Evolutionary conservation across 306 rosid genomes (phyloP).

Genomic region (Acacia melanoxylon): DNA sequence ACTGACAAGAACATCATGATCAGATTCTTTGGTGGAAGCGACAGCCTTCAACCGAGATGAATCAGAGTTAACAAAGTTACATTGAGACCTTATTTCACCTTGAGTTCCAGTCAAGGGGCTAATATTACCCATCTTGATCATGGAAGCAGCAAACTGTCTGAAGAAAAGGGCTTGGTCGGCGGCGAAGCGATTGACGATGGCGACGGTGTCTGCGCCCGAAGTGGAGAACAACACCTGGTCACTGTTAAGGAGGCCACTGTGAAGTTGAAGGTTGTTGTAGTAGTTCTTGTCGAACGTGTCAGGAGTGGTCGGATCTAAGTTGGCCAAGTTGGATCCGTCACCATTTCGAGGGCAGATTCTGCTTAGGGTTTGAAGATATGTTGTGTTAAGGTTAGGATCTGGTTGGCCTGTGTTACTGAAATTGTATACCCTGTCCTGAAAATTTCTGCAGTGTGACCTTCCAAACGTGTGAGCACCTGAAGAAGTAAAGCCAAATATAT

Average conservation of each 20-base stretch:
- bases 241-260: conserved; percentile 38
- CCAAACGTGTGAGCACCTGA: conserved; percentile 52
- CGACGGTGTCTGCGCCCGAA: conserved; percentile 34
- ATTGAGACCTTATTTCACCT: conserved; percentile 39
- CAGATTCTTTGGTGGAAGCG: conserved; percentile 7
- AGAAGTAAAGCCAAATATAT: not conserved
- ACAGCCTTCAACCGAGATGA: conserved; percentile 11
- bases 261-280: conserved; percentile 36
- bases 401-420: conserved; percentile 30
- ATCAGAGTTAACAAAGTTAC: conserved; percentile 41
- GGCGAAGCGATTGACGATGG: conserved; percentile 37
- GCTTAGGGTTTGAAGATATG: conserved; percentile 4
- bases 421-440: conserved; percentile 23
- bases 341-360: conserved; percentile 41
- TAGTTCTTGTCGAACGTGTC: conserved; percentile 40
- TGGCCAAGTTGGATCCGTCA: conserved; percentile 27
- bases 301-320: conserved; percentile 43
- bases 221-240: conserved; percentile 49
- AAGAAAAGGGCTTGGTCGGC: conserved; percentile 32
- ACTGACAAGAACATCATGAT: conserved; percentile 17
- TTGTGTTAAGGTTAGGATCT: conserved; percentile 42
- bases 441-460: conserved; percentile 20
- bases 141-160: conserved; percentile 25
- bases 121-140: conserved; percentile 51
- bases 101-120: conserved; percentile 40